Base-by-base conservation (phyloP, 73 alveolate genomes). In the Paraurostyla sp. region DNA sequence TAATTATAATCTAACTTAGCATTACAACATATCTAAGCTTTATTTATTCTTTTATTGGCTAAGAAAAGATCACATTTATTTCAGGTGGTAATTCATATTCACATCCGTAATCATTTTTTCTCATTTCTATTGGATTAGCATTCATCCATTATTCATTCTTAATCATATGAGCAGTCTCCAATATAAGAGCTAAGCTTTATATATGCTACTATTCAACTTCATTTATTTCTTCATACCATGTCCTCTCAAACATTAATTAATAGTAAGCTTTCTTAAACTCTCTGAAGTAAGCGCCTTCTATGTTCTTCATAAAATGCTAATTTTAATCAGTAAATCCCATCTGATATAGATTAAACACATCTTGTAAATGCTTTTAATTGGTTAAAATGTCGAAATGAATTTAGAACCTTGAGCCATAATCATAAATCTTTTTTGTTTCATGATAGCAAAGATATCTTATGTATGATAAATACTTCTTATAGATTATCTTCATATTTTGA, bases 231-330 rank as follows among this genome's bases (percentile, higher is more conserved):
- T 65, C 82, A 1, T 9, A 6, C 82, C 82, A 65, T 38, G 56
- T 11, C 23, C 41, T 65, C 42, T 65, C 82, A 65, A 65, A 65
- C 82, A 65, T 65, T 23, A 65, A 38, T 40, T 65, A 65, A 65
- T 65, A 65, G 25, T 65, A 65, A 15, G 60, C 82, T 38, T 65
- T 65, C 38, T 65, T 65, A 30, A 65, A 65, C 42, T 65, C 82
- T 38, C 82, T 65, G 58, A 65, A 65, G 41, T 65, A 65, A 3
- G 82, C 58, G 6, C 82, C 82, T 40, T 65, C 82, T 32, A 40
- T 38, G 23, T 65, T 58, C 25, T 65, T 65, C 23, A 38, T 18
- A 22, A 65, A 65, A 13, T 18, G 13, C 0, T 56, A 58, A 38
- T 65, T 23, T 58, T 38, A 11, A 38, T 73, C 62, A 45, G 41